These are phyloP conservation scores for Podaxis pistillaris DNA, from an alignment of 768 basidiomycete genomes.

Conservation along the genomic window DNA sequence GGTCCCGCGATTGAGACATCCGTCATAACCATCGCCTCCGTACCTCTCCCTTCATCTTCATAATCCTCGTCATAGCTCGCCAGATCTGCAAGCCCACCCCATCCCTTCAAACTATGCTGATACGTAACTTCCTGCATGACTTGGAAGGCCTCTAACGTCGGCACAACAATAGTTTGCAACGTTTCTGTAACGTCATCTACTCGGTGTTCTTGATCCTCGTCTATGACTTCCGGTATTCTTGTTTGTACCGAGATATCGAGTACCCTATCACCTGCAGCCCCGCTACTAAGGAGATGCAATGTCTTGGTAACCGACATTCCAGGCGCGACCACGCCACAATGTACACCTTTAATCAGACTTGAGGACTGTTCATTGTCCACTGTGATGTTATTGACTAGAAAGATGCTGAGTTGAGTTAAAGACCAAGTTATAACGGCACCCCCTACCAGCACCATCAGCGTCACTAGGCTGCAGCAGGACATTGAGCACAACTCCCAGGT, in stretches of 20 bases:
- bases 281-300: slow-evolving; percentile 58
- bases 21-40: slow-evolving; percentile 56
- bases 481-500: slow-evolving; percentile 68
- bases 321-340: slow-evolving; percentile 61
- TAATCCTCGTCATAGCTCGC: slow-evolving; percentile 48
- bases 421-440: background rate
- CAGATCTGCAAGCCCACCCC: slow-evolving; percentile 52
- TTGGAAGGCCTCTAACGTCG: slow-evolving; percentile 62
- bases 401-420: background rate
- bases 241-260: slow-evolving; percentile 84
- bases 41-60: slow-evolving; percentile 51
- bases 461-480: slow-evolving; percentile 80
- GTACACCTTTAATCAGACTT: slow-evolving; percentile 70
- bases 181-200: slow-evolving; percentile 52
- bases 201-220: slow-evolving; percentile 23
- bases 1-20: slow-evolving; percentile 54
- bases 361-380: slow-evolving; percentile 65
- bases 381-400: slow-evolving; percentile 56
- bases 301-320: slow-evolving; percentile 59
- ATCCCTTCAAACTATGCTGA: slow-evolving; percentile 36
- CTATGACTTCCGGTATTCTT: slow-evolving; percentile 27
- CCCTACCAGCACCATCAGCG: slow-evolving; percentile 66
- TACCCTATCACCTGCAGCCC: slow-evolving; percentile 66
- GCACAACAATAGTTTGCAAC: slow-evolving; percentile 63
- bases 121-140: slow-evolving; percentile 56